These are phyloP conservation scores for Candida cerambycidarum DNA, from an alignment of 805 yeast species.

Conservation along the genomic window DNA sequence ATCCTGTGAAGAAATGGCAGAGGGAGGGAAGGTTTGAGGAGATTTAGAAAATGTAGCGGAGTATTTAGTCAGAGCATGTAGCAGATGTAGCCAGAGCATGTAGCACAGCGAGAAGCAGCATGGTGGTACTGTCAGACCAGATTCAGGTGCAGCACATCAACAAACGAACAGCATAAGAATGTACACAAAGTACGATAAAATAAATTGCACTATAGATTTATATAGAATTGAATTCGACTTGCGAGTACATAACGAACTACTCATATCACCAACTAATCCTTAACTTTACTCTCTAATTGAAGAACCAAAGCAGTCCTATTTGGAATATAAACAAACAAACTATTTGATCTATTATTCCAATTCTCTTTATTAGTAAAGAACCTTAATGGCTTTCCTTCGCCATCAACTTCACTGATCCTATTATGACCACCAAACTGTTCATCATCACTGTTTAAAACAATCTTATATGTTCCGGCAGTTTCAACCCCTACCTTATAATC, in stretches of 20 bases:
- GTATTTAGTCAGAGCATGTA: constrained; percentile 4
- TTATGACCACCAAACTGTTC: constrained; percentile 77
- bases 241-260: background rate
- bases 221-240: background rate
- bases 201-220: background rate
- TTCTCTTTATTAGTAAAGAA: constrained; percentile 69
- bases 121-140: too few species aligned
- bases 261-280: too few species aligned
- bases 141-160: too few species aligned
- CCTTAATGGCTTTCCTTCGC: constrained; percentile 38
- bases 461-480: constrained; percentile 67
- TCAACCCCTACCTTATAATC: constrained; percentile 94
- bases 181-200: too few species aligned
- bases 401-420: constrained; percentile 52
- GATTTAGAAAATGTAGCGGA: background rate
- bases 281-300: constrained; percentile 23
- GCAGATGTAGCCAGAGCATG: too few species aligned
- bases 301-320: constrained; percentile 53
- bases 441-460: constrained; percentile 75
- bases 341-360: constrained; percentile 82
- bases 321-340: constrained; percentile 80
- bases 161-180: too few species aligned
- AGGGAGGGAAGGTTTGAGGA: constrained; percentile 30
- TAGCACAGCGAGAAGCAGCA: background rate
- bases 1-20: constrained; percentile 41